phyloP scores from a whole-genome alignment of 2,329 filamentous ascomycete species.

The Raffaelea arxii region DNA sequence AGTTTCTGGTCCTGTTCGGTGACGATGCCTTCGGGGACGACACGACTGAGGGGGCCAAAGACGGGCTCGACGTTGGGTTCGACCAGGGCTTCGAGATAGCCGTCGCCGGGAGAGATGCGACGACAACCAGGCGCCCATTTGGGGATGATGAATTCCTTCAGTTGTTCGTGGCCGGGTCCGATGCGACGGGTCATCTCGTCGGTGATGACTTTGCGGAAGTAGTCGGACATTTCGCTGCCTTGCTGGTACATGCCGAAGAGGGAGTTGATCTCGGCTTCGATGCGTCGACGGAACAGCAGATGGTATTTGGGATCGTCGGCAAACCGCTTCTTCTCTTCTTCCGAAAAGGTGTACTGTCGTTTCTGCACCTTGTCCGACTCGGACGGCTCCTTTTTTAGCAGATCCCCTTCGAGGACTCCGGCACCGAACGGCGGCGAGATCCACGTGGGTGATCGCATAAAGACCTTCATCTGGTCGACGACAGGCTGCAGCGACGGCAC shows the following conservation, averaged over 20 bases:
- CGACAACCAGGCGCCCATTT: constrained; percentile 33
- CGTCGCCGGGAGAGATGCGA: constrained; percentile 31
- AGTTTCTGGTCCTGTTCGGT: constrained; percentile 16
- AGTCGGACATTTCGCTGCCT: constrained; percentile 28
- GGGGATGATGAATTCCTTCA: constrained; percentile 33
- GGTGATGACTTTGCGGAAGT: constrained; percentile 27
- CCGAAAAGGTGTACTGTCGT: constrained; percentile 24
- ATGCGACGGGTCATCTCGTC: constrained; percentile 33
- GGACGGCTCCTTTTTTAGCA: constrained; percentile 16
- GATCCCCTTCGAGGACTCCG: constrained; percentile 18
- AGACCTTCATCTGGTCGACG: constrained; percentile 8
- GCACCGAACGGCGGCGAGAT: constrained; percentile 8
- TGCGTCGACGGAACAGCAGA: constrained; percentile 9
- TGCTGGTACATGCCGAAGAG: constrained; percentile 18
- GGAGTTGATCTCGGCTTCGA: constrained; percentile 12
- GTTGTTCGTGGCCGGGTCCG: constrained; percentile 28
- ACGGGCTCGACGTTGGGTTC: constrained; percentile 34
- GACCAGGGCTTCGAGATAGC: constrained; percentile 32
- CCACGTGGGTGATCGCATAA: constrained; percentile 12
- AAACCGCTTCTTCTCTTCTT: constrained; percentile 9
- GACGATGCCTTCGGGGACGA: constrained; percentile 24
- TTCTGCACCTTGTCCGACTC: constrained; percentile 22
- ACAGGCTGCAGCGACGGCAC: constrained; percentile 15
- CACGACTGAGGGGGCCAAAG: constrained; percentile 25
- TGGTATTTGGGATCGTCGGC: constrained; percentile 6